Conservation (phyloP, 163 green algal species). For the Coccomyxa subellipsoidea region DNA sequence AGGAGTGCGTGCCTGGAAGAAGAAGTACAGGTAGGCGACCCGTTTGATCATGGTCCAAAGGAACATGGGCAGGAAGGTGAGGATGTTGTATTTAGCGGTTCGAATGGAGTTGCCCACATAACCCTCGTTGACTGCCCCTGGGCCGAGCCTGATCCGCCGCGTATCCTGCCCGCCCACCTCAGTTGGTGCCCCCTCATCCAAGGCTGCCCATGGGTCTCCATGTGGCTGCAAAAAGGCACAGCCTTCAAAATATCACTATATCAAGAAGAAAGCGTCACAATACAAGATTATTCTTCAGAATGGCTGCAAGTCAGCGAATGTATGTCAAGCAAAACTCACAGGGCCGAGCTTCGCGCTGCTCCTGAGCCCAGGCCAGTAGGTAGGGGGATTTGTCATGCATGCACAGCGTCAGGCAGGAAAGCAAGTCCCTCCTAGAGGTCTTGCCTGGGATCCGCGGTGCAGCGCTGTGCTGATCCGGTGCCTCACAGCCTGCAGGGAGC, state of each 20-base stretch:
- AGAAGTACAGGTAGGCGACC: constrained; percentile 83
- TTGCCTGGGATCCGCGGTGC: neutral
- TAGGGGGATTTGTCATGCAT: no score
- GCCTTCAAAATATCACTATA: no score
- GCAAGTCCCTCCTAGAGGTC: neutral
- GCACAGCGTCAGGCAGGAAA: no score
- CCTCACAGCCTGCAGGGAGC: neutral
- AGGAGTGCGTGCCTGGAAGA: constrained; percentile 47
- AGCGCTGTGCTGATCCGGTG: neutral
- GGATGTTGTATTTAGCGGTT: constrained; percentile 77
- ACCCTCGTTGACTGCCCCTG: neutral
- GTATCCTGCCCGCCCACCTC: neutral
- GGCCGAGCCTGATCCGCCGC: neutral
- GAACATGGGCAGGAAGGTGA: constrained; percentile 79
- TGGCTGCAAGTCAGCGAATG: no score
- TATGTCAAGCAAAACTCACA: no score
- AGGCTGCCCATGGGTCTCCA: neutral
- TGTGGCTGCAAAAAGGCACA: neutral
- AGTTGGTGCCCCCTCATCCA: neutral
- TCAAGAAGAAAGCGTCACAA: no score
- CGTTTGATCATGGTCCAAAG: constrained; percentile 80
- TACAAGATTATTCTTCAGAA: no score
- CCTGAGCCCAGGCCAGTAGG: no score
- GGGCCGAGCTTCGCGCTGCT: no score
- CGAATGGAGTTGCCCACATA: constrained; percentile 54